phyloP scores from a whole-genome alignment of 169 alveolate species.

The Neospora caninum region DNA sequence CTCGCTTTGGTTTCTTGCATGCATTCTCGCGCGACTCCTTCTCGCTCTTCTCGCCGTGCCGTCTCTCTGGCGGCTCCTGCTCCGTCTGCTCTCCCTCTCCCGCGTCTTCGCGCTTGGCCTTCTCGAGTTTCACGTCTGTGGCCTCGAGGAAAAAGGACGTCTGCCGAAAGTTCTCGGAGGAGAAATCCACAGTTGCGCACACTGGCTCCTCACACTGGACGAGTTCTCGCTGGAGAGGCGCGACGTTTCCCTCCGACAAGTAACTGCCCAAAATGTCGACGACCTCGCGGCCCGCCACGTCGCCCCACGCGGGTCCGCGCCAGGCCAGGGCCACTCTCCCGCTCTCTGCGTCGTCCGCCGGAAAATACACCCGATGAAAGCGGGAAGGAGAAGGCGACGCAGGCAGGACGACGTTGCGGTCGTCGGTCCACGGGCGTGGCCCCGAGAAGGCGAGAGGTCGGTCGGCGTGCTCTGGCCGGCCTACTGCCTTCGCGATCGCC shows the following conservation, averaged over 20 bases:
- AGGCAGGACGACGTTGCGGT: not conserved
- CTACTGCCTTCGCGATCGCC: not conserved
- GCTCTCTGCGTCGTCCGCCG: conserved; percentile 7
- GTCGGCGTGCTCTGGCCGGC: not conserved
- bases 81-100: not conserved
- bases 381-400: not conserved
- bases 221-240: conserved; percentile 28
- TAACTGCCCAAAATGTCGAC: conserved; percentile 47
- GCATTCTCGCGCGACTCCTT: not conserved
- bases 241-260: conserved; percentile 26
- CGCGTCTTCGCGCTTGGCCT: not conserved
- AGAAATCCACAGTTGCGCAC: conserved; percentile 41
- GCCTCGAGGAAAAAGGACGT: conserved; percentile 41
- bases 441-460: not conserved
- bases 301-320: conserved; percentile 29
- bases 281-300: conserved; percentile 2
- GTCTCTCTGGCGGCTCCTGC: not conserved
- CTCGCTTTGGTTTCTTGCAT: not conserved
- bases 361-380: not conserved
- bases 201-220: conserved; percentile 25
- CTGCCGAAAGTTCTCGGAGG: conserved; percentile 3
- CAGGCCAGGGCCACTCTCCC: conserved; percentile 39
- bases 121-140: conserved; percentile 5
- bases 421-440: not conserved
- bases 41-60: not conserved